Evolutionary conservation across 768 basidiomycete species (phyloP), one percentile per base, ranked within the genome.

Genomic region (Postia placenta): DNA sequence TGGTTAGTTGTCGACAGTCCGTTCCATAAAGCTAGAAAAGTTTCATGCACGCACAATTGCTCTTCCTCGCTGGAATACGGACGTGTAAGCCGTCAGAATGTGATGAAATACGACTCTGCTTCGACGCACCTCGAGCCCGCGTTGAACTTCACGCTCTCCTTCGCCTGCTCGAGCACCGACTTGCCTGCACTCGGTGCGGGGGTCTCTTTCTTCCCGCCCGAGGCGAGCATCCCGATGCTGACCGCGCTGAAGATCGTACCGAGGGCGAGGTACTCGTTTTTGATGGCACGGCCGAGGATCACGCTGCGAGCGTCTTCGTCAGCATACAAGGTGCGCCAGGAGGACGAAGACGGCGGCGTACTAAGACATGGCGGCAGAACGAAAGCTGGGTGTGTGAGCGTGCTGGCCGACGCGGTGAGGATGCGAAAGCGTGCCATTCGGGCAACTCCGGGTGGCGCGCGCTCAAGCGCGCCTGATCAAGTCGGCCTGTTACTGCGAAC

Each of bases 211-310:
- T 75, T 81, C 27, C 84, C 80, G 42, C 78, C 72, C 48, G 74
- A 71, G 35, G 79, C 72, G 45, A 75, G 74, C 56, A 73, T 73
- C 30, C 76, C 74, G 48, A 75, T 66, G 48, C 78, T 78, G 50
- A 79, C 80, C 43, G 79, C 70, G 45, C 70, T 67, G 41, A 74
- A 68, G 49, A 92, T 76, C 33, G 82, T 80, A 47, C 78, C 81
- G 48, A 91, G 74, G 19, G 83, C 78, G 55, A 92, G 76, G 72
- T 87, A 81, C 72, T 91, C 86, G 63, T 81, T 85, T 73, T 85
- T 87, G 61, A 92, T 74, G 63, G 76, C 78, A 56, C 88, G 86
- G 65, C 89, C 89, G 54, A 88, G 63, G 61, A 92, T 83, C 53
- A 76, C 71, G 76, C 89, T 91, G 61, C 23, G 22, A 3, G 15